These are phyloP conservation scores for Debaryomycetaceae sp. DNA, from an alignment of 1,139 yeast species.

Conservation along the genomic window DNA sequence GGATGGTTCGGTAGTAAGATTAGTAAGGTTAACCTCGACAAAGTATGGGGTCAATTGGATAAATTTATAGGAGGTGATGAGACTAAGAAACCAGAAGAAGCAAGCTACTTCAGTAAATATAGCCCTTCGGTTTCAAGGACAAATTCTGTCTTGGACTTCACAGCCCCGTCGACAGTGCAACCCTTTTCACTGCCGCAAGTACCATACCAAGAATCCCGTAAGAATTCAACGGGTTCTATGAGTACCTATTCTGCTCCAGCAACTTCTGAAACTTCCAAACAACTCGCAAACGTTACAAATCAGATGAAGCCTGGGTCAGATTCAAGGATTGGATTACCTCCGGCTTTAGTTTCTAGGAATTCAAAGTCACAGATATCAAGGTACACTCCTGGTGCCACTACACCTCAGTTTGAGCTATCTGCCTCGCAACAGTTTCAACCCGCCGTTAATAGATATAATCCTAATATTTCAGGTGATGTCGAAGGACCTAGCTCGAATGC, in stretches of 20 bases:
- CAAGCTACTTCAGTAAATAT: conserved; percentile 70
- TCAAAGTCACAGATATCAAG: conserved; percentile 15
- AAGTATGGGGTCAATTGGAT: conserved; percentile 84
- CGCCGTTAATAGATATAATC: background rate
- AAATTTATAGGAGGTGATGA: conserved; percentile 93
- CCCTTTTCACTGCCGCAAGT: conserved; percentile 9
- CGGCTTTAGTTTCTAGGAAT: conserved; percentile 12
- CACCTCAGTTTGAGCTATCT: background rate
- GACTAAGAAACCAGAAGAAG: conserved; percentile 33
- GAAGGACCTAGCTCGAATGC: too few relatives aligned
- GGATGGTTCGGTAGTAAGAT: conserved; percentile 65
- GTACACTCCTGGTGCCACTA: conserved; percentile 12
- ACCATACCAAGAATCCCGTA: conserved; percentile 1
- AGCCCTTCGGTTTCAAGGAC: conserved; percentile 61
- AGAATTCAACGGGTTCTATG: conserved; percentile 1
- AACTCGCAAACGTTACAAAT: conserved; percentile 1
- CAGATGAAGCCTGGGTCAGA: conserved; percentile 3
- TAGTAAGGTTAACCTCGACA: conserved; percentile 75
- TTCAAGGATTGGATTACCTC: conserved; percentile 6
- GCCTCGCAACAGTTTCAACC: background rate
- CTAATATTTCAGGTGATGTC: background rate
- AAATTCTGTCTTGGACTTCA: conserved; percentile 46
- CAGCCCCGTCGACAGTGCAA: conserved; percentile 10
- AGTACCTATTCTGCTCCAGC: conserved; percentile 7
- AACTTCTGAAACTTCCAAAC: conserved; percentile 4